phyloP scores from a whole-genome alignment of 768 basidiomycete species.

The Clitopilus passeckerianus region DNA sequence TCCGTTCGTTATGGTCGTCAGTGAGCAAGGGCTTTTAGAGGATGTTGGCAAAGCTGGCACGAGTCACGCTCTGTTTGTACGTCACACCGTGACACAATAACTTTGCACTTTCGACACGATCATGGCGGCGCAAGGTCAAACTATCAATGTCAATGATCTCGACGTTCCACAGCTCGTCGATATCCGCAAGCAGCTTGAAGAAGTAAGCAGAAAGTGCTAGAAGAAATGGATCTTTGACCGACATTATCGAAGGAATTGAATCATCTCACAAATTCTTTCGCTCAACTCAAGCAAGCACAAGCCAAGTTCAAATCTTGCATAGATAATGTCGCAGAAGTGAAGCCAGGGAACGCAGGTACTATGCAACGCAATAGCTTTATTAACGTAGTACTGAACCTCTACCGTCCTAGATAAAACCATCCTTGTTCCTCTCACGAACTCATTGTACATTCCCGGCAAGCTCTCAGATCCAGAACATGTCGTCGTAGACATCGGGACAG shows the following conservation, averaged over 20 bases:
- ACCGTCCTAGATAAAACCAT: constrained; percentile 68
- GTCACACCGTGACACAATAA: constrained; percentile 5
- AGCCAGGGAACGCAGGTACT: constrained; percentile 58
- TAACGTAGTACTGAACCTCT: constrained; percentile 2
- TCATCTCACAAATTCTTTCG: constrained; percentile 88
- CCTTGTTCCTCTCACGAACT: constrained; percentile 90
- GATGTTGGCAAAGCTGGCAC: not conserved
- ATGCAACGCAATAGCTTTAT: constrained; percentile 6
- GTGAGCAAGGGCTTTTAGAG: constrained; percentile 1
- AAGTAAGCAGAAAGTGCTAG: constrained; percentile 41
- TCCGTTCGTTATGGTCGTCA: constrained; percentile 1
- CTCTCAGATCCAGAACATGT: constrained; percentile 80
- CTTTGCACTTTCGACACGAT: constrained; percentile 9
- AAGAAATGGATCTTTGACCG: not conserved
- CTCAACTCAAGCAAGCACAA: constrained; percentile 90
- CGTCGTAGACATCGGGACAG: constrained; percentile 93
- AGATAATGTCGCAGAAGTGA: constrained; percentile 74
- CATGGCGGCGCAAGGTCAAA: constrained; percentile 49
- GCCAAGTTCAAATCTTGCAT: constrained; percentile 87
- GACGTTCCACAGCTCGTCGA: constrained; percentile 84
- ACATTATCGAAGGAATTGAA: constrained; percentile 68
- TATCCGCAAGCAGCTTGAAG: constrained; percentile 88
- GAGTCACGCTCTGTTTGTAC: not conserved
- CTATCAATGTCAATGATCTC: constrained; percentile 78
- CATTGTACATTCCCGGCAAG: constrained; percentile 92